phyloP scores from a whole-genome alignment of 208 protist genomes.

The Crithidia mellificae region DNA sequence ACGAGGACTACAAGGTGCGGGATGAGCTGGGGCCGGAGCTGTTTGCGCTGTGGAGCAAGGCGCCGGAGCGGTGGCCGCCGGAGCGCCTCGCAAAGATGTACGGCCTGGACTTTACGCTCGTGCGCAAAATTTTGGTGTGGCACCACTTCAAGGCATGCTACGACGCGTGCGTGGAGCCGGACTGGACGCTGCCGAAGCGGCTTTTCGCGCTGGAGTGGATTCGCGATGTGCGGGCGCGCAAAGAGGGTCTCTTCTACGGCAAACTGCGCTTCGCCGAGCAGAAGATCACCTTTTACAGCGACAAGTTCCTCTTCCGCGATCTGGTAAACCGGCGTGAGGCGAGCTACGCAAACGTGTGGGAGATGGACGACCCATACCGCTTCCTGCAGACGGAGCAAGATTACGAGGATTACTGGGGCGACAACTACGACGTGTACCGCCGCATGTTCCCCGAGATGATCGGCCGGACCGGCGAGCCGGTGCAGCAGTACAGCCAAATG shows the following conservation, averaged over 20 bases:
- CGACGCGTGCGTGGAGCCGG: constrained; percentile 92
- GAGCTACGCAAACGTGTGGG: constrained; percentile 94
- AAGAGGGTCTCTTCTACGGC: constrained; percentile 91
- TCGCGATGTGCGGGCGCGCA: constrained; percentile 85
- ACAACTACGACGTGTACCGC: constrained; percentile 94
- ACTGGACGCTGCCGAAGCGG: constrained; percentile 92
- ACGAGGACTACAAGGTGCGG: constrained; percentile 94
- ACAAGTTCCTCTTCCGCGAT: constrained; percentile 93
- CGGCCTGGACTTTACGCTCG: constrained; percentile 90
- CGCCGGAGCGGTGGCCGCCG: constrained; percentile 93
- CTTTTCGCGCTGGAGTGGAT: constrained; percentile 94
- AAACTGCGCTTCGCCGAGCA: constrained; percentile 93
- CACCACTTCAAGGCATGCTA: constrained; percentile 95
- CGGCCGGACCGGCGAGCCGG: constrained; percentile 86
- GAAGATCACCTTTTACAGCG: constrained; percentile 94
- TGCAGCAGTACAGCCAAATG: constrained; percentile 94
- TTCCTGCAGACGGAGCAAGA: constrained; percentile 94
- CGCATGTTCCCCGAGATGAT: constrained; percentile 95
- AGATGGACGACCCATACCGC: constrained; percentile 95
- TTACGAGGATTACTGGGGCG: constrained; percentile 94
- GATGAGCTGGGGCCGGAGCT: constrained; percentile 93
- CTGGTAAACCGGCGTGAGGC: constrained; percentile 92
- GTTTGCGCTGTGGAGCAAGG: constrained; percentile 93
- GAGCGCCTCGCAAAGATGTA: constrained; percentile 94
- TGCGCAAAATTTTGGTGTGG: constrained; percentile 92